These are phyloP conservation scores for Eurotiales sp. DNA, from an alignment of 2,329 filamentous ascomycete genomes.

Conservation along the genomic window DNA sequence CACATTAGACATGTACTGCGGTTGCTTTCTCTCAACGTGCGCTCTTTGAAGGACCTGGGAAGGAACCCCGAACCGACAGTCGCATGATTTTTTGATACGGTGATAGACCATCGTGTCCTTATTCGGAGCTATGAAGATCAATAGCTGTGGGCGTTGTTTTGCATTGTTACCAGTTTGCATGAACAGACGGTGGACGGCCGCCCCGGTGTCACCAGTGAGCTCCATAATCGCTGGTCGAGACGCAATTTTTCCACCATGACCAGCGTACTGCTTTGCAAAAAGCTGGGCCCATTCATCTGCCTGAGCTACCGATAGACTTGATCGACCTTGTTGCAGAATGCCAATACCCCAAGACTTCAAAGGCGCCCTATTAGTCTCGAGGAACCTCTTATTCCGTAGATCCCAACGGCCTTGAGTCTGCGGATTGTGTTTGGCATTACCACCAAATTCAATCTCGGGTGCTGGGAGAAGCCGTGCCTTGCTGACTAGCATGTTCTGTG, in stretches of 20 bases:
- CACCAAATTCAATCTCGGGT: constrained; percentile 67
- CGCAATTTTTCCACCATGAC: constrained; percentile 58
- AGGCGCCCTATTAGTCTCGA: constrained; percentile 57
- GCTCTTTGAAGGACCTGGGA: constrained; percentile 74
- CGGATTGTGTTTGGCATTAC: constrained; percentile 53
- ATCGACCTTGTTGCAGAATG: constrained; percentile 57
- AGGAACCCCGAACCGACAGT: constrained; percentile 78
- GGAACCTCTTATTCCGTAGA: constrained; percentile 75
- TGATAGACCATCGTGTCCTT: constrained; percentile 72
- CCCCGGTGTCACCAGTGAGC: constrained; percentile 44
- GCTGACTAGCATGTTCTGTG: constrained; percentile 57
- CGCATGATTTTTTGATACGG: constrained; percentile 82
- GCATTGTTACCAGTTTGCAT: constrained; percentile 52
- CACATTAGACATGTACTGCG: constrained; percentile 90
- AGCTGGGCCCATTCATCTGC: constrained; percentile 54
- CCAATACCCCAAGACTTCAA: constrained; percentile 74
- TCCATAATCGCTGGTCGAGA: constrained; percentile 44
- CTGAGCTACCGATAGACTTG: constrained; percentile 39
- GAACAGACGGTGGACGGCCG: constrained; percentile 56
- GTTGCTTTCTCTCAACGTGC: constrained; percentile 66
- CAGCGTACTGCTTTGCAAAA: constrained; percentile 59
- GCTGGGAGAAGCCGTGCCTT: constrained; percentile 68
- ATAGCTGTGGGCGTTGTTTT: constrained; percentile 63
- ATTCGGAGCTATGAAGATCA: constrained; percentile 73
- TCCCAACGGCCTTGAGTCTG: constrained; percentile 77